Evolutionary conservation across 2,329 filamentous ascomycete species (phyloP).

Genomic region (Penicillium sp.): DNA sequence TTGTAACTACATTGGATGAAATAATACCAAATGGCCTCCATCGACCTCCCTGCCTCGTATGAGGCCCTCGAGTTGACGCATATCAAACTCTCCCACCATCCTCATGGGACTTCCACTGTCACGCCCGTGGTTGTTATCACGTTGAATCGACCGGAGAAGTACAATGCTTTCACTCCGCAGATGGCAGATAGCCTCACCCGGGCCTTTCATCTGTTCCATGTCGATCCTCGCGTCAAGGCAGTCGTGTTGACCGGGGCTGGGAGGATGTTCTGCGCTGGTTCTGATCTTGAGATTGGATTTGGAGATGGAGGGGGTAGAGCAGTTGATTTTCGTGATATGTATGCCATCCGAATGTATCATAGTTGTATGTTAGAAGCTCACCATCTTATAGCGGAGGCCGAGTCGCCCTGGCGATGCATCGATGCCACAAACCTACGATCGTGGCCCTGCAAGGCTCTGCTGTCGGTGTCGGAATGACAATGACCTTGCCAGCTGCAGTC

Average conservation of each 20-base stretch:
- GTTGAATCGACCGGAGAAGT: slow-evolving; percentile 66
- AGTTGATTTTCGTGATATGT: slow-evolving; percentile 60
- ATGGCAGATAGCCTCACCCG: slow-evolving; percentile 66
- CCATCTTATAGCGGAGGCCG: slow-evolving; percentile 49
- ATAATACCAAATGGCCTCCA: slow-evolving; percentile 5
- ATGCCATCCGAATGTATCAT: slow-evolving; percentile 15
- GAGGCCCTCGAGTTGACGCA: slow-evolving; percentile 35
- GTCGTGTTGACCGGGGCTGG: slow-evolving; percentile 62
- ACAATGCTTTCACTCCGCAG: slow-evolving; percentile 67
- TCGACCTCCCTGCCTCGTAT: slow-evolving; percentile 39
- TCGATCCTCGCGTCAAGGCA: slow-evolving; percentile 59
- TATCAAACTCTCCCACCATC: slow-evolving; percentile 38
- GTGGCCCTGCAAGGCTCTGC: slow-evolving; percentile 64
- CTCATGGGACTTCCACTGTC: slow-evolving; percentile 48
- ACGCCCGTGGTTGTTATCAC: slow-evolving; percentile 67
- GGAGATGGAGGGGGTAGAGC: slow-evolving; percentile 38
- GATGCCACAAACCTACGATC: slow-evolving; percentile 63
- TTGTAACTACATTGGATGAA: background rate
- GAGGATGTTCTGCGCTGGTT: slow-evolving; percentile 62
- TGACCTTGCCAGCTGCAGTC: slow-evolving; percentile 59
- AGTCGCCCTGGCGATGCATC: slow-evolving; percentile 60
- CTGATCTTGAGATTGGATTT: slow-evolving; percentile 55
- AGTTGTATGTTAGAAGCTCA: slow-evolving; percentile 39
- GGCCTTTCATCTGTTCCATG: slow-evolving; percentile 57
- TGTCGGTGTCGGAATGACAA: slow-evolving; percentile 66